Percentiles rank a stretch among this genome's conserved stretches.
These are phyloP conservation scores for Phyllosticta capitalensis DNA, from an alignment of 2,329 filamentous ascomycete species.

Conservation along the genomic window DNA sequence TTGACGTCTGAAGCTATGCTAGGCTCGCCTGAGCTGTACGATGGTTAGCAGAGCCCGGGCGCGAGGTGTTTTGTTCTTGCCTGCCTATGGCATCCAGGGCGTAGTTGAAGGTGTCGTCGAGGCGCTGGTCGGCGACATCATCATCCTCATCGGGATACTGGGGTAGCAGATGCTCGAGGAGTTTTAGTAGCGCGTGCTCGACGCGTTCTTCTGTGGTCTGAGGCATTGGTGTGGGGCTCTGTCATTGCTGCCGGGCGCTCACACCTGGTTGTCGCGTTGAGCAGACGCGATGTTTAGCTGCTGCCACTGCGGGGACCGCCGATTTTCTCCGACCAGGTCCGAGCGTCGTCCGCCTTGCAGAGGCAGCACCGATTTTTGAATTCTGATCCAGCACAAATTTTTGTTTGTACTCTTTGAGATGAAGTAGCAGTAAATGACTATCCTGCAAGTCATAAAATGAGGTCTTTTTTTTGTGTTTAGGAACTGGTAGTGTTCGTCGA, in stretches of 20 bases:
- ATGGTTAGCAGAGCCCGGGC: constrained; percentile 31
- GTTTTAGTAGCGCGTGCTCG: constrained; percentile 66
- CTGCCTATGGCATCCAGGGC: constrained; percentile 39
- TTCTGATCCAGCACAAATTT: no score
- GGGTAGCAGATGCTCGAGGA: constrained; percentile 67
- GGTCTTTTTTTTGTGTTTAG: no score
- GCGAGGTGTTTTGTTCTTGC: constrained; percentile 24
- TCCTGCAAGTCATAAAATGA: no score
- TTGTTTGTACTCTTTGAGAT: no score
- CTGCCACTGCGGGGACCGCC: neutral
- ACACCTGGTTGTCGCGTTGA: constrained; percentile 7
- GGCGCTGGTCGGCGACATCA: constrained; percentile 56
- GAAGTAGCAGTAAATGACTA: no score
- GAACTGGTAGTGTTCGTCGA: no score
- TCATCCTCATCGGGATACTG: constrained; percentile 56
- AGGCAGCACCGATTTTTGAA: no score
- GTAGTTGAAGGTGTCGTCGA: constrained; percentile 50
- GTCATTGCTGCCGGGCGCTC: constrained; percentile 5
- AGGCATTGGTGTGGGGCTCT: constrained; percentile 13
- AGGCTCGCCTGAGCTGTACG: constrained; percentile 33
- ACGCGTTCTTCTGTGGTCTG: constrained; percentile 48
- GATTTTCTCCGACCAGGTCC: neutral
- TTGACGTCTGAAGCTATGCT: constrained; percentile 64
- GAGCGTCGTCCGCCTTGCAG: neutral
- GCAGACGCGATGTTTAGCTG: constrained; percentile 7